A percentile compares a stretch with the other conserved stretches of the same genome.
phyloP scores from a whole-genome alignment of 2,329 filamentous ascomycete species.

The Cladophialophora carrionii region DNA sequence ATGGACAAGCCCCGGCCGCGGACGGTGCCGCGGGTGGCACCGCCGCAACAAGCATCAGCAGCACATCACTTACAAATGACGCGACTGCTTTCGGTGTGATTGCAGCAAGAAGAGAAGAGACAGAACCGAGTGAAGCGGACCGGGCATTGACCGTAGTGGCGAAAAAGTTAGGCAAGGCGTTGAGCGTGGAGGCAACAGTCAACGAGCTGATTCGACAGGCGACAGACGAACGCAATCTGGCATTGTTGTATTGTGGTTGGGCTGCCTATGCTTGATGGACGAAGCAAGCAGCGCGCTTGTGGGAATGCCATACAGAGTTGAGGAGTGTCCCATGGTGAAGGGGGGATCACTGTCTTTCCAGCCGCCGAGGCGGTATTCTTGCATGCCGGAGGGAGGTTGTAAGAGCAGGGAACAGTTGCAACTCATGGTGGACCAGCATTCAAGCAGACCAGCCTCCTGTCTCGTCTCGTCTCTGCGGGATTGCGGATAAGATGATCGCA shows the following conservation, averaged over 20 bases:
- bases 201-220: slow-evolving; percentile 97
- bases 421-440: too few species aligned
- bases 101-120: slow-evolving; percentile 44
- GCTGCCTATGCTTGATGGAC: slow-evolving; percentile 53
- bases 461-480: not conserved
- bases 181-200: slow-evolving; percentile 93
- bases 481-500: not conserved
- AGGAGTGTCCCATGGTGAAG: not conserved
- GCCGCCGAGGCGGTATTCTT: too few species aligned
- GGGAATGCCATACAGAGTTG: too few species aligned
- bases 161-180: slow-evolving; percentile 91
- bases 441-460: not conserved
- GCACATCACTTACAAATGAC: slow-evolving; percentile 14
- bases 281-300: not conserved
- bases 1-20: slow-evolving; percentile 48
- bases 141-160: slow-evolving; percentile 88
- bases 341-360: too few species aligned
- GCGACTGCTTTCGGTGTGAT: slow-evolving; percentile 6
- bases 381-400: too few species aligned
- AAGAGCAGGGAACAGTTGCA: too few species aligned
- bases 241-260: slow-evolving; percentile 78
- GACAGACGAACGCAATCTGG: slow-evolving; percentile 88
- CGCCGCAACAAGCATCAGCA: slow-evolving; percentile 39
- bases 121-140: slow-evolving; percentile 78
- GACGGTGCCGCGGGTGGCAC: slow-evolving; percentile 16